Conservation (phyloP, 2,329 filamentous ascomycete species). For the Fulvia fulva region DNA sequence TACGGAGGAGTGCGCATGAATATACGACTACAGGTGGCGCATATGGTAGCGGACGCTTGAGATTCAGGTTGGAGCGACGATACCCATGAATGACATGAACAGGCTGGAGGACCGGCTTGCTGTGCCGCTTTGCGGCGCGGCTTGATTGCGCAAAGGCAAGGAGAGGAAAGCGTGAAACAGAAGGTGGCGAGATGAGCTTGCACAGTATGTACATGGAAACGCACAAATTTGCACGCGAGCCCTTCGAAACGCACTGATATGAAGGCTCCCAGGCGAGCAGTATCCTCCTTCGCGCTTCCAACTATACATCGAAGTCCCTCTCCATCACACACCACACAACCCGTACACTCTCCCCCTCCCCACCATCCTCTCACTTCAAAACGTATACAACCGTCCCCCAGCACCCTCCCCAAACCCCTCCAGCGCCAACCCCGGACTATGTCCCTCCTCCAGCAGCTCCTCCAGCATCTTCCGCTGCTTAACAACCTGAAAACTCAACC, state of each 20-base stretch:
- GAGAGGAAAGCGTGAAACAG: not conserved
- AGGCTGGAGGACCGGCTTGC: not conserved
- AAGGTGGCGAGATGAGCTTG: not conserved
- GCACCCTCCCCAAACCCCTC: not conserved
- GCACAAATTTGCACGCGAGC: too few species aligned
- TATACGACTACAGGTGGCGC: too few species aligned
- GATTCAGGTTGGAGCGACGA: not conserved
- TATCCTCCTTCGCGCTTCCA: too few species aligned
- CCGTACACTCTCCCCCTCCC: too few species aligned
- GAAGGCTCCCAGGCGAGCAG: too few species aligned
- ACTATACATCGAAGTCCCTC: too few species aligned
- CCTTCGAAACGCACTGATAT: too few species aligned
- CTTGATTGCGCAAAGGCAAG: not conserved
- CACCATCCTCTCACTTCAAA: not conserved
- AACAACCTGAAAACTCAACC: not conserved
- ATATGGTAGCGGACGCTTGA: not conserved
- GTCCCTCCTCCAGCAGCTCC: not conserved
- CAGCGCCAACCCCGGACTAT: not conserved
- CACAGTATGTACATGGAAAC: too few species aligned
- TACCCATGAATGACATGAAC: not conserved
- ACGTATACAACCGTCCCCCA: not conserved
- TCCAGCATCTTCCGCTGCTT: not conserved
- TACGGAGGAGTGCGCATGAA: not conserved
- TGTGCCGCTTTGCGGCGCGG: too few species aligned
- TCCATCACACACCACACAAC: too few species aligned